phyloP scores from a whole-genome alignment of 139 green algal species.

The Eudorina sp. region DNA sequence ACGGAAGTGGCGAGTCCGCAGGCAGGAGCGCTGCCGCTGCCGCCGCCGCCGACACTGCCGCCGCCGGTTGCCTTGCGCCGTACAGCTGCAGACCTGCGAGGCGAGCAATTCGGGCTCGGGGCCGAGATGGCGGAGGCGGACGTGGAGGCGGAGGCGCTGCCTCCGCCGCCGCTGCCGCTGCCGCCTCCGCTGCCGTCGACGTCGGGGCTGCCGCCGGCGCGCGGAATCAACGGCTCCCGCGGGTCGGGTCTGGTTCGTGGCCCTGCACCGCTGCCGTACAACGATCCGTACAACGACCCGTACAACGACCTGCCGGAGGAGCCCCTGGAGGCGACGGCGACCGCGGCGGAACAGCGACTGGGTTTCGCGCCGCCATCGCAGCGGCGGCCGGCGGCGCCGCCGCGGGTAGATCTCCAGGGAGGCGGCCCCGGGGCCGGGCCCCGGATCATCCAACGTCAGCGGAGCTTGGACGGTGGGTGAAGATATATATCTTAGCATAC shows the following conservation, averaged over 20 bases:
- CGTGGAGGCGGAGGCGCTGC: background rate
- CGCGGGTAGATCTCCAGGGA: background rate
- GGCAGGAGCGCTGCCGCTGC: background rate
- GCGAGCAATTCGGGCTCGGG: background rate
- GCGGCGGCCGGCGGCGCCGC: background rate
- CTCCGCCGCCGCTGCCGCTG: background rate
- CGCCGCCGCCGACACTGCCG: background rate
- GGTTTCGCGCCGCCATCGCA: slow-evolving; percentile 23
- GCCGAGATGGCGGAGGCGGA: slow-evolving; percentile 41
- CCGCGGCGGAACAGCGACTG: slow-evolving; percentile 32
- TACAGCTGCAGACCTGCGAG: background rate
- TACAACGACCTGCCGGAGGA: slow-evolving; percentile 23
- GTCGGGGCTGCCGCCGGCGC: background rate
- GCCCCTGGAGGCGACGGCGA: slow-evolving; percentile 25
- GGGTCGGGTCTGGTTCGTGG: background rate
- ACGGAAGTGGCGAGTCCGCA: background rate
- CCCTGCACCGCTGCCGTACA: background rate
- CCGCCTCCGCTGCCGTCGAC: background rate
- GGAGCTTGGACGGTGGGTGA: background rate
- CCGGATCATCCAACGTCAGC: background rate
- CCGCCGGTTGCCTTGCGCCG: background rate
- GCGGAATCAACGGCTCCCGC: background rate
- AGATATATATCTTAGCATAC: too few species aligned
- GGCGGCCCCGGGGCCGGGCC: background rate
- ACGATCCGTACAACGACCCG: background rate